Percentiles rank a stretch among this genome's conserved stretches.
phyloP scores from a whole-genome alignment of 306 rosid species.

The Gastrolobium bilobum region DNA sequence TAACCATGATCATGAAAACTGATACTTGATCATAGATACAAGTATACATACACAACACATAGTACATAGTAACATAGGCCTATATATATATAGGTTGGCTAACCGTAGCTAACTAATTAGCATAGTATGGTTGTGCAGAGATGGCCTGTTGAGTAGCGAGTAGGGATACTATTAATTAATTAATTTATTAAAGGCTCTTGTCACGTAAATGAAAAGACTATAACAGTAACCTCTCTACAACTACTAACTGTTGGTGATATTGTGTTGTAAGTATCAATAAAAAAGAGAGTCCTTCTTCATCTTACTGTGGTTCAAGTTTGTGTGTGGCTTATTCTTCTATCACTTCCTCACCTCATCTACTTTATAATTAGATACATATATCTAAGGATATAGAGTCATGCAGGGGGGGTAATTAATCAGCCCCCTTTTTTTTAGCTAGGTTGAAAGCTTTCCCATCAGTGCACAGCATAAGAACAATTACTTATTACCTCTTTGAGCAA shows the following conservation, averaged over 20 bases:
- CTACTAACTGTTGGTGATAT: neutral
- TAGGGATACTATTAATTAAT: neutral
- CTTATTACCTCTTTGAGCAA: no score
- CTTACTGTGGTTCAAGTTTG: neutral
- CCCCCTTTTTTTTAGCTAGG: no score
- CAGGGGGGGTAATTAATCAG: no score
- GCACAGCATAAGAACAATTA: no score
- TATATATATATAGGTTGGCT: neutral
- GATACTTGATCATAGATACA: neutral
- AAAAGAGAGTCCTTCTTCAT: neutral
- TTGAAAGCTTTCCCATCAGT: no score
- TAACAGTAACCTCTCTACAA: slow-evolving; percentile 15
- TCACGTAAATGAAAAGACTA: neutral
- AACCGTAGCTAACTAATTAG: neutral
- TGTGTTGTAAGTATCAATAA: neutral
- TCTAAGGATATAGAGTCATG: no score
- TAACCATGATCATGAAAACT: slow-evolving; percentile 15
- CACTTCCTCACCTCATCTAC: neutral
- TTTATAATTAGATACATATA: no score
- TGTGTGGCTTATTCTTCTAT: slow-evolving; percentile 7
- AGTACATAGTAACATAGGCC: neutral
- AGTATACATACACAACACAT: neutral
- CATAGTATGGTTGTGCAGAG: slow-evolving; percentile 14
- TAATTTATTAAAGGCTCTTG: neutral
- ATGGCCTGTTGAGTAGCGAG: neutral